Evolutionary conservation across 2,329 filamentous ascomycete species (phyloP).

Genomic region (Teratosphaeriaceae sp.): DNA sequence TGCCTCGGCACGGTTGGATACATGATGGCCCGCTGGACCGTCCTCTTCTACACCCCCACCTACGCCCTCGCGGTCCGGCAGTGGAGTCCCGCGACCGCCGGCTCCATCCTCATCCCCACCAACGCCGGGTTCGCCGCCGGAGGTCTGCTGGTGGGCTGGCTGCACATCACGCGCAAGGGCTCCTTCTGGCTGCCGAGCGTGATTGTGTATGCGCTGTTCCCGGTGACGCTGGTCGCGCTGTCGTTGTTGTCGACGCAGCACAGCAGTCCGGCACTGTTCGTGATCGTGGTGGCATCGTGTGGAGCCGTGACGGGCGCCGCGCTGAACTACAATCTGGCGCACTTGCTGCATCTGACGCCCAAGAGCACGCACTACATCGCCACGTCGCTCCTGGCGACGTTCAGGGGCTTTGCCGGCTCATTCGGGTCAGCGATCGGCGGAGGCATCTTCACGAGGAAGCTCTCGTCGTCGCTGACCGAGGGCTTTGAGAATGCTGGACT

Average conservation of each 20-base stretch:
- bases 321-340: constrained; percentile 75
- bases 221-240: constrained; percentile 51
- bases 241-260: constrained; percentile 49
- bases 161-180: constrained; percentile 67
- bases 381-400: constrained; percentile 69
- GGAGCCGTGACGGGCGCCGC: constrained; percentile 66
- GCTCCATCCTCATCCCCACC: constrained; percentile 71
- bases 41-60: constrained; percentile 75
- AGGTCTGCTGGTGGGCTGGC: constrained; percentile 63
- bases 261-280: constrained; percentile 47
- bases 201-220: constrained; percentile 56
- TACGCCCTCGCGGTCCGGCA: constrained; percentile 71
- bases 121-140: constrained; percentile 73
- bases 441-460: constrained; percentile 61
- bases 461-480: constrained; percentile 49
- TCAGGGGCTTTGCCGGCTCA: constrained; percentile 72
- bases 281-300: constrained; percentile 59
- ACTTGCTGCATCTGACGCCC: constrained; percentile 65
- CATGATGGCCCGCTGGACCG: constrained; percentile 74
- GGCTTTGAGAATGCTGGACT: constrained; percentile 48
- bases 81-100: constrained; percentile 62
- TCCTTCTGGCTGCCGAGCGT: constrained; percentile 57
- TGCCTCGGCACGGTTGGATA: constrained; percentile 68
- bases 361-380: constrained; percentile 65
- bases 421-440: constrained; percentile 77